These are phyloP conservation scores for Sherardia arvensis DNA, from an alignment of 257 asterid genomes.

Conservation along the genomic window DNA sequence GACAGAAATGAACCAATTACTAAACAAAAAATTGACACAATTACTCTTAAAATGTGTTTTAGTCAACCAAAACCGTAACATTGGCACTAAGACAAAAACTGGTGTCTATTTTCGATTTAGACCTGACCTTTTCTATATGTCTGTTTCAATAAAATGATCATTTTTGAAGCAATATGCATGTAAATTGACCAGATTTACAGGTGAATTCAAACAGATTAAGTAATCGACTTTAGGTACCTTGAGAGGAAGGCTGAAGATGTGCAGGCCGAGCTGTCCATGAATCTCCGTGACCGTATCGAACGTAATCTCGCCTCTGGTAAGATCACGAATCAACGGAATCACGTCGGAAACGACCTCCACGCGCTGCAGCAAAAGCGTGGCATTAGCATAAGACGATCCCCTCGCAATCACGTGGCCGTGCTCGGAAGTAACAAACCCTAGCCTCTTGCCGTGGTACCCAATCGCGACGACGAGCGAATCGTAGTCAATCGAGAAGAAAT, in stretches of 20 bases:
- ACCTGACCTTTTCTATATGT: background rate
- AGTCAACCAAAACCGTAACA: background rate
- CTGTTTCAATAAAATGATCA: background rate
- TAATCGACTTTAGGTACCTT: conserved; percentile 30
- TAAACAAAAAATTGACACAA: background rate
- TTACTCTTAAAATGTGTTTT: background rate
- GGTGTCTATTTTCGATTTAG: background rate
- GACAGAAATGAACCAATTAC: background rate
- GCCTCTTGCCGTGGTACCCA: conserved; percentile 64
- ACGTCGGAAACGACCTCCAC: conserved; percentile 57
- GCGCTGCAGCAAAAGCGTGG: conserved; percentile 60
- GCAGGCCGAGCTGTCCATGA: conserved; percentile 48
- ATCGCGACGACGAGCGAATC: conserved; percentile 39
- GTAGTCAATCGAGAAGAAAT: conserved; percentile 58
- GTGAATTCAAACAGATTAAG: background rate
- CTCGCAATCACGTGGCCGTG: conserved; percentile 52
- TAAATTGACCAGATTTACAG: background rate
- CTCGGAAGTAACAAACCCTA: conserved; percentile 53
- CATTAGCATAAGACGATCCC: conserved; percentile 54
- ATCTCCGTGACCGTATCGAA: conserved; percentile 62
- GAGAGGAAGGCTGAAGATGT: conserved; percentile 49
- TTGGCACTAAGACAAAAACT: too few species aligned
- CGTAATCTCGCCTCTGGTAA: conserved; percentile 50
- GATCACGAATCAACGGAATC: conserved; percentile 53
- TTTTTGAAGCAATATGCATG: too few species aligned